Conservation (phyloP, 2,329 filamentous ascomycete species). For the Penicillium sp. region DNA sequence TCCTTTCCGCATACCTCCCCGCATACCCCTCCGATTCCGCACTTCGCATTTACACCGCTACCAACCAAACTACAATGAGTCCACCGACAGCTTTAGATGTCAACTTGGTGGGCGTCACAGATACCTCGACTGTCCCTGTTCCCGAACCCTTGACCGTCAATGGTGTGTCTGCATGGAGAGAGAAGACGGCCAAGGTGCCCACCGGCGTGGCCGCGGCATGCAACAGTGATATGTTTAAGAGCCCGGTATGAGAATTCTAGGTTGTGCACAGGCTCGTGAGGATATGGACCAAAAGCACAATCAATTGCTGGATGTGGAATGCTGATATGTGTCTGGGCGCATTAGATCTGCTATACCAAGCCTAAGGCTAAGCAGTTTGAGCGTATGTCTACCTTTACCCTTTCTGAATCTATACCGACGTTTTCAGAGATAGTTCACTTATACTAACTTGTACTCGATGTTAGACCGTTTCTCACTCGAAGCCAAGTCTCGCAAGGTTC, state of each 20-base stretch:
- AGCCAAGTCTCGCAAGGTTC: slow-evolving; percentile 49
- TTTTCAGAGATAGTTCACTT: background rate
- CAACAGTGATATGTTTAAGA: slow-evolving; percentile 81
- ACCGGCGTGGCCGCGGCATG: slow-evolving; percentile 74
- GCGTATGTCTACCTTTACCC: slow-evolving; percentile 54
- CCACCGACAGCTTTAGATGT: slow-evolving; percentile 28
- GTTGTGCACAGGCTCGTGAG: background rate
- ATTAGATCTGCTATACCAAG: slow-evolving; percentile 52
- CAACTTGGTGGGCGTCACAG: slow-evolving; percentile 32
- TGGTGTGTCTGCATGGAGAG: slow-evolving; percentile 65
- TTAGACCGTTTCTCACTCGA: slow-evolving; percentile 60
- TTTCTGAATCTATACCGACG: background rate
- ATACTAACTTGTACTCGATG: background rate
- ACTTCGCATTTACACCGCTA: background rate
- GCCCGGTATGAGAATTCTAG: slow-evolving; percentile 53
- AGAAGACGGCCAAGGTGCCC: slow-evolving; percentile 65
- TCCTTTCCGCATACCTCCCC: background rate
- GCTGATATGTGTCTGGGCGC: slow-evolving; percentile 15
- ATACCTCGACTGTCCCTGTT: slow-evolving; percentile 37
- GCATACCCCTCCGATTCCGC: background rate
- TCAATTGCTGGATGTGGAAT: background rate
- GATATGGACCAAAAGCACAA: background rate
- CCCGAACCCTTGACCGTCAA: slow-evolving; percentile 57
- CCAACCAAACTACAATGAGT: slow-evolving; percentile 13
- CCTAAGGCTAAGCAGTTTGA: slow-evolving; percentile 81